Evolutionary conservation across 805 yeast species (phyloP), one percentile per base, ranked within the genome.

Genomic region (Ogataea pini): DNA sequence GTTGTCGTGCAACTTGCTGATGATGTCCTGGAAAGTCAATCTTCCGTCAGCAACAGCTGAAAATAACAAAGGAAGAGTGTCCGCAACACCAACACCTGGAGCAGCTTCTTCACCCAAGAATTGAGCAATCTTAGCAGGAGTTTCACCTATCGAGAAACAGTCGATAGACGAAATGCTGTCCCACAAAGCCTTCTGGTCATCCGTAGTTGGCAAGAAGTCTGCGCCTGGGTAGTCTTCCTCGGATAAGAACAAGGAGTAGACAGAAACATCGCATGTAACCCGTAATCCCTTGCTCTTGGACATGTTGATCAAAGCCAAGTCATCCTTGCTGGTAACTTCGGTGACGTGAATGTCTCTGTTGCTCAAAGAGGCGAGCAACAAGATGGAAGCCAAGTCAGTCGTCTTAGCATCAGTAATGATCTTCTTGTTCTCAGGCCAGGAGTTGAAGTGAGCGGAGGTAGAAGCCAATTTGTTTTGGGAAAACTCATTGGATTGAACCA

Each of bases 401-500:
- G 92, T 84, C 66, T 81, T 83, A 42, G 98, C 97, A 70, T 92
- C 97, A 36, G 97, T 89, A 55, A 91, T 78, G 51, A 92, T 85
- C 50, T 94, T 92, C 72, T 89, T 90, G 60, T 70, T 70, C 44
- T 77, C 75, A 45, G 96, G 96, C 97, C 97, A 91, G 29, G 80
- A 72, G 54, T 84, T 82, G 61, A 90, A 82, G 59, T 88, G 95
- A 25, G 85, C 76, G 22, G 96, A 81, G 37, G 89, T 85, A 28
- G 86, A 77, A n/a, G 91, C 77, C 38, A 91, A 87, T 61, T 84
- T 85, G 59, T 80, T 76, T 61, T 78, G 77, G 46, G 81, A 76
- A 62, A 85, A 79, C 53, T 82, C 86, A 64, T 82, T 83, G 72
- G 87, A 85, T 42, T 96, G 91, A 64, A 92, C 76, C 72, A 80